These are phyloP conservation scores for Cantharellus cinnabarinus DNA, from an alignment of 768 basidiomycete genomes.

Conservation along the genomic window DNA sequence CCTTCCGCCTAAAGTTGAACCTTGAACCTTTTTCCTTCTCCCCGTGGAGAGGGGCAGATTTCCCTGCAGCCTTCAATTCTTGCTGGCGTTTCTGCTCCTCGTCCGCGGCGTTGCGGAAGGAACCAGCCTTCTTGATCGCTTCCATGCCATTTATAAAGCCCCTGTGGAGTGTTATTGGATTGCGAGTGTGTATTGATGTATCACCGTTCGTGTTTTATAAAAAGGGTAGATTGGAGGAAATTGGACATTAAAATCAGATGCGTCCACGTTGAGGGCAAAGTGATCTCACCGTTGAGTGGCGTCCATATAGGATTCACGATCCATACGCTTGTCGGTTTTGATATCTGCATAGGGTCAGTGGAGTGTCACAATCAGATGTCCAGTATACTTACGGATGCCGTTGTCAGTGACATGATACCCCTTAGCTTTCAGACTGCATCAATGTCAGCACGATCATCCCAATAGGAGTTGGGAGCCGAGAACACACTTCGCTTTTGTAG, in stretches of 20 bases:
- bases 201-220: no score
- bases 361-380: neutral
- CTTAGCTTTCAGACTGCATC: neutral
- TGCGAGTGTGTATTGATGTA: no score
- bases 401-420: neutral
- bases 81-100: neutral
- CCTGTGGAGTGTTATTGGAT: neutral
- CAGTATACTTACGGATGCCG: neutral
- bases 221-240: neutral
- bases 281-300: neutral
- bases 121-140: neutral
- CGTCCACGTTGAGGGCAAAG: neutral
- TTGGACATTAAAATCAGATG: neutral
- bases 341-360: neutral
- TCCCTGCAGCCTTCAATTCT: neutral
- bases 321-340: neutral
- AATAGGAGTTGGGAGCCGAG: neutral
- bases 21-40: neutral
- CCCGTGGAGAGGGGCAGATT: neutral
- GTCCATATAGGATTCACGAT: neutral
- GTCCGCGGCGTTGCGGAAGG: neutral
- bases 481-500: neutral
- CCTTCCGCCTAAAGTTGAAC: neutral
- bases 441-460: neutral
- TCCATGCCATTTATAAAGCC: neutral